A percentile compares a stretch with the other conserved stretches of the same genome.
Conservation (phyloP, 257 asterid species). For the Fraxinus quadrangulata region DNA sequence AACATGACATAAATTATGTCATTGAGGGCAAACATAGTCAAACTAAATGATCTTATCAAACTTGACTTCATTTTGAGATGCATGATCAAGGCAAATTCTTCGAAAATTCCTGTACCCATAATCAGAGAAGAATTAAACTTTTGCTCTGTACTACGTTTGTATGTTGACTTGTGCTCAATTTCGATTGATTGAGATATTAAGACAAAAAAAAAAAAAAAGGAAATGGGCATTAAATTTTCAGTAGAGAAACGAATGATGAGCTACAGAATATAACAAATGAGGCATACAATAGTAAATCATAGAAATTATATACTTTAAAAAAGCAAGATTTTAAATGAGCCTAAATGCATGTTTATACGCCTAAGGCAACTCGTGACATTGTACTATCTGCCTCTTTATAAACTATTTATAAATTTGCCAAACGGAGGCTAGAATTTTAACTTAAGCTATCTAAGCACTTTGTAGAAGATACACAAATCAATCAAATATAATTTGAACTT, state of each 20-base stretch:
- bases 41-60: constrained; percentile 49
- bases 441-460: too few species aligned
- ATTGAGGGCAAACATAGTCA: not conserved
- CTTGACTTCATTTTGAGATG: constrained; percentile 69
- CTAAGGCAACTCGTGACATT: not conserved
- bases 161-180: too few species aligned
- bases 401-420: too few species aligned
- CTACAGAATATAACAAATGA: not conserved
- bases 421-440: too few species aligned
- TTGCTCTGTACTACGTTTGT: too few species aligned
- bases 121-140: too few species aligned
- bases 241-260: not conserved
- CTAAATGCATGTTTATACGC: not conserved
- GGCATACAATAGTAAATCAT: not conserved
- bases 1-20: not conserved
- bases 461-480: too few species aligned
- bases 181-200: too few species aligned
- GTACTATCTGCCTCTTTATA: not conserved
- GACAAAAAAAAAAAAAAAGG: too few species aligned
- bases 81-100: constrained; percentile 64
- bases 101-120: constrained; percentile 65
- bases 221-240: not conserved
- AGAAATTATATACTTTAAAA: not conserved
- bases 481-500: too few species aligned
- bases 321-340: not conserved